Evolutionary conservation across 1,139 yeast genomes (phyloP).

Genomic region (Hemisphaericaspora lyxosophila): DNA sequence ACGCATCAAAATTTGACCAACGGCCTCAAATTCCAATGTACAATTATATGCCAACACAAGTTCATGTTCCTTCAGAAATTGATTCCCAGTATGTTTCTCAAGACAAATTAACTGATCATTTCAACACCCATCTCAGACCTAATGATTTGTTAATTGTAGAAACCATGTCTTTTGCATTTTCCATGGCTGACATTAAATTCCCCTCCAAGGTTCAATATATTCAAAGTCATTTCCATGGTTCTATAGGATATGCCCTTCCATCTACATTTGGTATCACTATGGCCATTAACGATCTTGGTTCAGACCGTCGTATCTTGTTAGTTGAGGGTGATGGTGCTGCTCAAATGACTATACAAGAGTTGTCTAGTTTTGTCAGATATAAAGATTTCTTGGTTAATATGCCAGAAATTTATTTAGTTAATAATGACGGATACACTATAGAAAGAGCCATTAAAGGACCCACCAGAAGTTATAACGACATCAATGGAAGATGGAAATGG

Average conservation of each 20-base stretch:
- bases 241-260: constrained; percentile 86
- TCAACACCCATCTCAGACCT: constrained; percentile 43
- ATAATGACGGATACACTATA: constrained; percentile 84
- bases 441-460: constrained; percentile 84
- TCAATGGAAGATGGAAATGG: constrained; percentile 80
- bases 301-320: constrained; percentile 57
- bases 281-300: constrained; percentile 58
- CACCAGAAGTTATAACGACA: constrained; percentile 73
- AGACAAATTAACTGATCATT: constrained; percentile 30
- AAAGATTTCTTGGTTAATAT: constrained; percentile 36
- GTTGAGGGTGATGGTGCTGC: constrained; percentile 92
- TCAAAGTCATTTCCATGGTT: constrained; percentile 72
- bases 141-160: constrained; percentile 71
- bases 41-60: neutral
- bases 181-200: constrained; percentile 59
- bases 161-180: constrained; percentile 78
- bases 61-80: constrained; percentile 7
- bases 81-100: constrained; percentile 26
- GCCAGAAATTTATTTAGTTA: constrained; percentile 68
- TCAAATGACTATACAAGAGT: constrained; percentile 84
- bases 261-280: constrained; percentile 77
- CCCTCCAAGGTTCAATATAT: constrained; percentile 53
- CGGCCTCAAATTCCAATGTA: constrained; percentile 3
- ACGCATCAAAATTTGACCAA: constrained; percentile 11
- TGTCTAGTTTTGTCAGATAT: constrained; percentile 65